phyloP scores from a whole-genome alignment of 192 early-diverging fungal genomes.

The Linnemannia exigua region DNA sequence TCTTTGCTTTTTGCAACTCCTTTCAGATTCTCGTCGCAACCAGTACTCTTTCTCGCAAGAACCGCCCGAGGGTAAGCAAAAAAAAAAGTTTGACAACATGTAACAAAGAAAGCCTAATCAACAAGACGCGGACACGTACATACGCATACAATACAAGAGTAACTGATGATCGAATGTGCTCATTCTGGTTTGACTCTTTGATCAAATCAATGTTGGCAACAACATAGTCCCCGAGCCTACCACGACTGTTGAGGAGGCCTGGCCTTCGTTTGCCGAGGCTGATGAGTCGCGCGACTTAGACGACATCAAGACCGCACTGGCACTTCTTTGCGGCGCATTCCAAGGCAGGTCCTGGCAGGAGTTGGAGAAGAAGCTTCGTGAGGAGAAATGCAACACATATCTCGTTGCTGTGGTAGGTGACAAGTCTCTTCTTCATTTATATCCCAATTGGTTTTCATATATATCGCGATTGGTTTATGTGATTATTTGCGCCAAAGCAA shows the following conservation, averaged over 20 bases:
- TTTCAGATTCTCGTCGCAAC: neutral
- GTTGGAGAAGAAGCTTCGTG: constrained; percentile 33
- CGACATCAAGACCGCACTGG: constrained; percentile 37
- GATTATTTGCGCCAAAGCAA: neutral
- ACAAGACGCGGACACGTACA: too few relatives aligned
- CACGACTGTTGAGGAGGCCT: constrained; percentile 24
- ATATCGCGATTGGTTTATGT: neutral
- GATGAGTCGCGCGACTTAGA: constrained; percentile 42
- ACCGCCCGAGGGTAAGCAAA: neutral
- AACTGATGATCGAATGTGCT: neutral
- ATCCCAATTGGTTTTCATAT: neutral
- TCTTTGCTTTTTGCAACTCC: neutral
- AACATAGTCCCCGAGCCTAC: neutral
- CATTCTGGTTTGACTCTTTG: neutral
- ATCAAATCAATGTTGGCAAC: neutral
- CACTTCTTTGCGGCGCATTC: constrained; percentile 19
- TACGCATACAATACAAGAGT: neutral
- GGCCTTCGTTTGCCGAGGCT: constrained; percentile 34
- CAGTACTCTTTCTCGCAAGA: neutral
- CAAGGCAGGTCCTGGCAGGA: constrained; percentile 24
- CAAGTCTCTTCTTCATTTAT: too few relatives aligned
- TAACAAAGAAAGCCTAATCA: too few relatives aligned
- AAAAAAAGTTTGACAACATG: neutral
- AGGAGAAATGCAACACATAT: constrained; percentile 48
- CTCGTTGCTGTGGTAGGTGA: constrained; percentile 32